Evolutionary conservation across 1,284 basidiomycete species (phyloP), one percentile per base, ranked within the genome.

Genomic region (Ustilago loliicola): DNA sequence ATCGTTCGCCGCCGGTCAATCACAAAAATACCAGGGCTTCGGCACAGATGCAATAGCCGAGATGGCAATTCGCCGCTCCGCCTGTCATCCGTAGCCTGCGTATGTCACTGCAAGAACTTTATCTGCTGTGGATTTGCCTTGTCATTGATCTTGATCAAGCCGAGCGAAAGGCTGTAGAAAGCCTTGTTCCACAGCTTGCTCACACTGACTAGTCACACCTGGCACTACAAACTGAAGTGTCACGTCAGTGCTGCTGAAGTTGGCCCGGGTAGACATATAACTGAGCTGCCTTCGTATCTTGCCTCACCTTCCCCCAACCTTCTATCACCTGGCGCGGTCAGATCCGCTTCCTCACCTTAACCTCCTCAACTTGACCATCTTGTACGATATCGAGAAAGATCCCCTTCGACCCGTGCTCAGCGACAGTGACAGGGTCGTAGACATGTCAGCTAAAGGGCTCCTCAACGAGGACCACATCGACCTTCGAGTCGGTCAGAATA

Each of bases 381-480:
- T 38, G 15, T 38, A 38, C 36, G 8, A 54, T 27, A 32, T 70
- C 30, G 67, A 70, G 38, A 61, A 52, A 56, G 57, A 70, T 15
- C 57, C 61, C 3, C 67, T 70, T n/a, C 51, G 55, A 8, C 32
- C 36, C 2, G 3, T n/a, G 1, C 17, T 51, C 10, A 8, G 47
- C 48, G 29, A 56, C 7, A 30, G 40, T 7, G 40, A 56, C 4
- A 66, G 40, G 27, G 23, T 38, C 23, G 45, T 56, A 32, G 57
- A 60, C 13, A 64, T 56, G 36, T 29, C 56, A 42, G 17, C 47
- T 19, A 64, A 56, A 48, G 42, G 61, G 30, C 51, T 32, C 27
- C 40, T 70, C 19, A 70, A 70, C 38, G 67, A 70, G 29, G 67
- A 64, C 30, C 67, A 70, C 47, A 40, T 70, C 30, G 52, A 70